Percentiles rank a stretch among this genome's conserved stretches.
phyloP scores from a whole-genome alignment of 257 asterid species.

The Mitragyna speciosa region DNA sequence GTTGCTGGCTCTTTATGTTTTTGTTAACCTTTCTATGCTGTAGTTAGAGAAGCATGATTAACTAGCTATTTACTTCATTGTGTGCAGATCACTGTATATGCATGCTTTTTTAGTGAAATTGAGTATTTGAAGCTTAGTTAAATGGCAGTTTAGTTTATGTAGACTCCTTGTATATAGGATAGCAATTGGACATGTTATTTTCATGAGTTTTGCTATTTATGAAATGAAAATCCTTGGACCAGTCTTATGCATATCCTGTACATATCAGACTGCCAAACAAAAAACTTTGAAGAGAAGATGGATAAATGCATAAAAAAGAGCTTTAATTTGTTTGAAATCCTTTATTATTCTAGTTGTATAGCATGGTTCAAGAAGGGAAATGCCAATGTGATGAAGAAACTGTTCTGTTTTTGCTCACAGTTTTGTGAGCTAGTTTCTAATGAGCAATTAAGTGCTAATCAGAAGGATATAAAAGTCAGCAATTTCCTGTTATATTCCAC shows the following conservation, averaged over 20 bases:
- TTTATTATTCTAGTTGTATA: not conserved
- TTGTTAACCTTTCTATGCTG: not conserved
- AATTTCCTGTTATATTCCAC: not conserved
- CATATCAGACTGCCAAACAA: not conserved
- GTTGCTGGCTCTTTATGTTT: not conserved
- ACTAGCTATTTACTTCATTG: not conserved
- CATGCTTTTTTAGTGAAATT: not conserved
- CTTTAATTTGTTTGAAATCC: not conserved
- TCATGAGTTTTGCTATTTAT: not conserved
- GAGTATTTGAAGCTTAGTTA: not conserved
- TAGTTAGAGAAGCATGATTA: not conserved
- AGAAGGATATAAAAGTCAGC: not conserved
- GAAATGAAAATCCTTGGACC: not conserved
- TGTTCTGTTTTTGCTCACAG: too few relatives aligned
- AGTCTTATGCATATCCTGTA: not conserved
- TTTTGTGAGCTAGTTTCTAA: not conserved
- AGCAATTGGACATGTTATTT: not conserved
- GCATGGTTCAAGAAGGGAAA: not conserved
- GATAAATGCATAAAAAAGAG: not conserved
- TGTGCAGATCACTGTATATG: too few relatives aligned
- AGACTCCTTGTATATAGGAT: not conserved
- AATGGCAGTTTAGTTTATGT: too few relatives aligned
- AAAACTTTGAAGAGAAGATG: not conserved
- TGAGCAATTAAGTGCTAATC: not conserved
- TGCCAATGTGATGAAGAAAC: not conserved